Evolutionary conservation across 2,329 filamentous ascomycete species (phyloP), one percentile per base, ranked within the genome.

Genomic region (Verticillium alfalfae): DNA sequence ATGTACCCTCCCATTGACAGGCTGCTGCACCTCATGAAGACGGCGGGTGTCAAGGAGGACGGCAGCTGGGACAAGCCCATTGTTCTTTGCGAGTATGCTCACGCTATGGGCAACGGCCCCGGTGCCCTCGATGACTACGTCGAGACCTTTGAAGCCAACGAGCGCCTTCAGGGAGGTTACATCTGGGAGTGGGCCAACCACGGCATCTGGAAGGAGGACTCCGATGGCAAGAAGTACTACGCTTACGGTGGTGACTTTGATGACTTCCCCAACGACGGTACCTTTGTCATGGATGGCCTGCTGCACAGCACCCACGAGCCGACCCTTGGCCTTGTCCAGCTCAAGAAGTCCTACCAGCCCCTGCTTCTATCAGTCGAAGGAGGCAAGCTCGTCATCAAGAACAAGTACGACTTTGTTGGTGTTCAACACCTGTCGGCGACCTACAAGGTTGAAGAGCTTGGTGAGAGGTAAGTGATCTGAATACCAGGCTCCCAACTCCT

Each of bases 61-160:
- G 80, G 78, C 16, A 70, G 75, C 36, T 73, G 76, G 58, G 70
- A 72, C 18, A 85, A 89, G 72, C 86, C 86, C 0, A 73, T 89
- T 1, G 75, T 90, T 1, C 78, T 85, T 3, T 85, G 82, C 67
- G 83, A 87, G 65, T 85, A 83, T 63, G 81, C 72, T 0, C 83
- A 85, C 67, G 88, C 89, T 1, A 91, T 92, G 89, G 89, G 89
- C 6, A 92, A 91, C 67, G 89, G 88, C 0, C 89, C 89, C 0
- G 89, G 89, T 1, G 84, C 83, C 38, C 78, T 92, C 12, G 82
- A 88, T 63, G 88, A 91, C 63, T 92, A 92, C 63, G 79, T 88
- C 57, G 78, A 86, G 49, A 79, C 81, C 0, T 92, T 91, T 74
- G 81, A 83, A 37, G 78, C 79, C 34, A 77, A 89, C 63, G 81